Base-by-base conservation (phyloP, 331 rosid species). In the Phaseolus coccineus region DNA sequence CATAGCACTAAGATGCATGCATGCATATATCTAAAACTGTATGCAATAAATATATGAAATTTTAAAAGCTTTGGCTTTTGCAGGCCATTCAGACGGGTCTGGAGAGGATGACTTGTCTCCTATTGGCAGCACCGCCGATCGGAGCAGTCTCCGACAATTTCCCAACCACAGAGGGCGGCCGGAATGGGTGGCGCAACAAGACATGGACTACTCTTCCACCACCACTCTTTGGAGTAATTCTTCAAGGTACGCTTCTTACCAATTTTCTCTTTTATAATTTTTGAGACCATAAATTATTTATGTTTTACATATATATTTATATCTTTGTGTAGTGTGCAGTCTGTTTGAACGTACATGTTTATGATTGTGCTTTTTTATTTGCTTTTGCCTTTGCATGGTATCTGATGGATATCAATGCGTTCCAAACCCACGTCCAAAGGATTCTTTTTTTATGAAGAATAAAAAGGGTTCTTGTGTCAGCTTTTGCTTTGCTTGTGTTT, bases 11-110 rank as follows among this genome's bases (percentile, higher is more conserved):
- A 61, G 51, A 30, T 80, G 48, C 80, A 44, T 65, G 71, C 71
- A 68, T 28, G 42, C 42, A 46, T 5, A 65, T 65, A 31, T 37
- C 14, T 39, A 39, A 37, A 22, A 6, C 19, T 65, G 16, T 14
- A 65, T 65, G 8, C 51, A 19, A 19, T 65, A 6, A 8, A 66
- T 68, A 24, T 24, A 24, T 13, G 15, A 68, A 22, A 5, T 12
- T 13, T 24, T 24, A 4, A 25, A 44, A 6, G 0, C 1, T 46
- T 69, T 12, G 10, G 37, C 0, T 6, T 69, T 46, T 80, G 65
- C 57, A 92, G 94, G 97, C 37, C 92, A 84, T 80, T 92, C 98
- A 2, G 98, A 94, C 71, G 97, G 96, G 19, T 94, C 98, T 1
- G 97, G 96, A 30, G 98, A 94, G 19, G 98, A 92, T 59, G 97